Evolutionary conservation across 208 protist species (phyloP).

Genomic region (Trypanosoma rangeli): DNA sequence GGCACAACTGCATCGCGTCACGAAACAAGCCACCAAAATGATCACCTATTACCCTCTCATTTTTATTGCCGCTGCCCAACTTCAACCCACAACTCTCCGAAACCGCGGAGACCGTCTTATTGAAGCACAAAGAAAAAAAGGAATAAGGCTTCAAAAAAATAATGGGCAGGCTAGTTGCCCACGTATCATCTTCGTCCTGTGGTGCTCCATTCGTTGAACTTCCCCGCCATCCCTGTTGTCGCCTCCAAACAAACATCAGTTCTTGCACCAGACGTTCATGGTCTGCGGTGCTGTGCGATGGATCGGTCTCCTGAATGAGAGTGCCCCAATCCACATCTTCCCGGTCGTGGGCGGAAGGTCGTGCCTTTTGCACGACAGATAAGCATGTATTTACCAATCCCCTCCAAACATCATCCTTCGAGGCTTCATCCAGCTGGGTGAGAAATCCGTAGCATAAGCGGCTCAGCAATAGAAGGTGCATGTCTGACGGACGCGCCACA

Average conservation of each 20-base stretch:
- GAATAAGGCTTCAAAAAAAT: conserved; percentile 13
- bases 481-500: neutral
- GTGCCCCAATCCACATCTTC: conserved; percentile 19
- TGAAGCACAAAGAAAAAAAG: conserved; percentile 15
- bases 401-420: neutral
- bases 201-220: neutral
- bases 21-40: conserved; percentile 1
- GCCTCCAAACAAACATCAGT: conserved; percentile 19
- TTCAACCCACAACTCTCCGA: neutral
- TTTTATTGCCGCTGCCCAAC: neutral
- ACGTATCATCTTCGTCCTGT: neutral
- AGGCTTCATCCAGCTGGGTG: conserved; percentile 9
- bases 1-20: conserved; percentile 15
- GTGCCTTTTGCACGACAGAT: conserved; percentile 11
- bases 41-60: neutral
- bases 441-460: conserved; percentile 18
- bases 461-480: conserved; percentile 15
- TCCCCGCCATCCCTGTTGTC: conserved; percentile 1
- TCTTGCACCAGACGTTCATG: neutral
- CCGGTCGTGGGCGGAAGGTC: neutral
- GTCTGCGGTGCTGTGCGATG: neutral
- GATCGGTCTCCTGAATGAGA: conserved; percentile 10
- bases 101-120: neutral
- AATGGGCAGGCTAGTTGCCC: conserved; percentile 11
- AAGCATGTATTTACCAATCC: conserved; percentile 1